Conservation (phyloP, 768 basidiomycete species). For the Pulveroboletus frians region DNA sequence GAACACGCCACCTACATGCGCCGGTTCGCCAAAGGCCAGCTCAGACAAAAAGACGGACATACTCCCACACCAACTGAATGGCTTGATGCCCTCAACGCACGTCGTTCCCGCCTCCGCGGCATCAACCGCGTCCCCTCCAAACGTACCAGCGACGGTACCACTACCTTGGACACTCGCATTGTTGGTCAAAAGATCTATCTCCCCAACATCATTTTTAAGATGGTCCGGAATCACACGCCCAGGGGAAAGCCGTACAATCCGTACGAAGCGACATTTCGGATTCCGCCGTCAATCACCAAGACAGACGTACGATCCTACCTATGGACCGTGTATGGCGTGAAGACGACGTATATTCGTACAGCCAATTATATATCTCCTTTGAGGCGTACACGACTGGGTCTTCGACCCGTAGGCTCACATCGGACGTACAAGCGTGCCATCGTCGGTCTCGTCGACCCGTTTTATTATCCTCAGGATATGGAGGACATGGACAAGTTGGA, state of each 20-base stretch:
- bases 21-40: constrained; percentile 47
- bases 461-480: constrained; percentile 81
- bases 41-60: constrained; percentile 34
- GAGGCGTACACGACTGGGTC: constrained; percentile 26
- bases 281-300: constrained; percentile 87
- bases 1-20: constrained; percentile 61
- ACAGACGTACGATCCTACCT: constrained; percentile 88
- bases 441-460: constrained; percentile 87
- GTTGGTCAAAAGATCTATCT: constrained; percentile 84
- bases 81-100: constrained; percentile 50
- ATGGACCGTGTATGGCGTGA: constrained; percentile 76
- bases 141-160: constrained; percentile 19
- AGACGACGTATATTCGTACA: constrained; percentile 93
- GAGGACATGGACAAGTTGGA: constrained; percentile 70
- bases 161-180: constrained; percentile 45
- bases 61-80: constrained; percentile 52
- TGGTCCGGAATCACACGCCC: constrained; percentile 80
- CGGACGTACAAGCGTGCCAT: constrained; percentile 87
- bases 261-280: constrained; percentile 90
- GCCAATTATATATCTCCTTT: constrained; percentile 75
- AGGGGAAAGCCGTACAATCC: constrained; percentile 83
- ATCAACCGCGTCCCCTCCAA: constrained; percentile 41
- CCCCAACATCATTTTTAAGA: constrained; percentile 77
- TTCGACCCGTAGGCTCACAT: constrained; percentile 31
- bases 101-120: constrained; percentile 66